Evolutionary conservation across 345 rosid genomes (phyloP), one percentile per base, ranked within the genome.

Genomic region (Toxicodendron radicans): DNA sequence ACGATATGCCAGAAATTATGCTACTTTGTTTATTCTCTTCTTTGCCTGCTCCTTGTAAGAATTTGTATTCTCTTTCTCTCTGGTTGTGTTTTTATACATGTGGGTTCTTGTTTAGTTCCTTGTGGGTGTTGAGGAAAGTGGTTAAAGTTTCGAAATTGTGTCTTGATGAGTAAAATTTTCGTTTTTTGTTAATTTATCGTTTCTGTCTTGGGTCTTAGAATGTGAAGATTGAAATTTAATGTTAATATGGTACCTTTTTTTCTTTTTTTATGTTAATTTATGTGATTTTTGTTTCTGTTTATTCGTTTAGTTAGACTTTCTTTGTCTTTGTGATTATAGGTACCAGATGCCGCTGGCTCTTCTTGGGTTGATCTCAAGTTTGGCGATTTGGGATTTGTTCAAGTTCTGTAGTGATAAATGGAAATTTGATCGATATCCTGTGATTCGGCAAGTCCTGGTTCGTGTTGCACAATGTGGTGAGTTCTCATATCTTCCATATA

Each of bases 271-370:
- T 64, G 53, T 48, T 46, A 18, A 9, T n/a, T 51, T 20, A 27
- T 48, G 21, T 27, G 27, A 20, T 53, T 76, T 72, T 11, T 53
- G 20, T 43, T 54, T 60, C n/a, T 5, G 2, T n/a, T 46, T 23
- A n/a, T n/a, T n/a, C n/a, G 1, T 24, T 21, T 59, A 60, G 20
- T 65, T 13, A 35, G 48, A 32, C 24, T 72, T 35, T 70, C 38
- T 58, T n/a, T 73, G 49, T 46, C 69, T 51, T 41, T 52, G 45
- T 60, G 49, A 58, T 78, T 80, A 38, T 62, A 93, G 98, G 82
- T 95, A 95, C 81, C 98, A 93, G 80, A 92, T 93, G 93, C 98
- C 97, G 16, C 85, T 91, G 69, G 92, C 99, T 57, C 92, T 95
- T 64, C 81, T 87, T 64, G 98, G 98, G 68, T 79, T 95, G 81